A percentile compares a stretch with the other conserved stretches of the same genome.
These are phyloP conservation scores for Entomortierella lignicola DNA, from an alignment of 192 early-diverging fungal species.

Conservation along the genomic window DNA sequence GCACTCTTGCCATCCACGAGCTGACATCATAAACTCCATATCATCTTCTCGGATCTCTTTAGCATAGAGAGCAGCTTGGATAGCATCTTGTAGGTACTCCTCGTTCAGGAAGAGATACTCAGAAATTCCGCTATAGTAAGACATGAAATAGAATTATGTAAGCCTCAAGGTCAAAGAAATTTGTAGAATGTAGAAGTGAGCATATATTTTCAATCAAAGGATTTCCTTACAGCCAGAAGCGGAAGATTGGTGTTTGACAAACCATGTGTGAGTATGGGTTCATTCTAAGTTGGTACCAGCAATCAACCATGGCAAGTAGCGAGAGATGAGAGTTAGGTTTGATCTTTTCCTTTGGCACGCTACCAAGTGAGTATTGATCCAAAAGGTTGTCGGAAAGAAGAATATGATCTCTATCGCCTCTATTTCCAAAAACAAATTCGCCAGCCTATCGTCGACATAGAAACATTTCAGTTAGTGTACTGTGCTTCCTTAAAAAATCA, in stretches of 20 bases:
- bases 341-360: conserved; percentile 75
- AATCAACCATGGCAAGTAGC: conserved; percentile 92
- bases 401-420: conserved; percentile 69
- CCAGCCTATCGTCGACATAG: conserved; percentile 62
- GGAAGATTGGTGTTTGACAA: conserved; percentile 95
- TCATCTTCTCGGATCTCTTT: conserved; percentile 83
- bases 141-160: not conserved
- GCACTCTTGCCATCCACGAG: conserved; percentile 93
- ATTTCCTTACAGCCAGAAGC: conserved; percentile 81
- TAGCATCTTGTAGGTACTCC: conserved; percentile 87
- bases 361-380: conserved; percentile 89
- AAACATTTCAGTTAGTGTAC: not conserved
- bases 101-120: conserved; percentile 91
- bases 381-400: conserved; percentile 84
- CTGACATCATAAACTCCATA: conserved; percentile 92
- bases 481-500: too few species aligned
- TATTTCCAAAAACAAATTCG: conserved; percentile 87
- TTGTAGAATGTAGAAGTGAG: too few species aligned
- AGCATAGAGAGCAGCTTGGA: conserved; percentile 82
- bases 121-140: conserved; percentile 78
- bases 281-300: conserved; percentile 87
- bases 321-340: conserved; percentile 94
- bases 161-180: not conserved
- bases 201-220: not conserved
- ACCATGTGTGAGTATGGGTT: conserved; percentile 96